These are phyloP conservation scores for Colletotrichum salicis DNA, from an alignment of 2,329 filamentous ascomycete genomes.

Conservation along the genomic window DNA sequence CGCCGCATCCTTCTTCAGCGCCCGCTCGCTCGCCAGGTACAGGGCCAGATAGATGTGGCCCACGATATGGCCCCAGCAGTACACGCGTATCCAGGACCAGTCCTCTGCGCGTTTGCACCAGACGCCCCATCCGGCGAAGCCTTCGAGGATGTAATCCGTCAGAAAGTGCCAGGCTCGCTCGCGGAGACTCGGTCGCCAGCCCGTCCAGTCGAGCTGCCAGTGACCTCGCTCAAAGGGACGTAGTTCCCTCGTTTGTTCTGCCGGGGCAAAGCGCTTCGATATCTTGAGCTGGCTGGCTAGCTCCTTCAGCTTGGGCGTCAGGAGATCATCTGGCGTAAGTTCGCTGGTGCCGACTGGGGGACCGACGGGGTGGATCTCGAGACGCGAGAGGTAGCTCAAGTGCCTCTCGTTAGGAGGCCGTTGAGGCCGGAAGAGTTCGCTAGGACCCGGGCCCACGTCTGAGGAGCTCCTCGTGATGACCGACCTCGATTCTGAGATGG, in stretches of 20 bases:
- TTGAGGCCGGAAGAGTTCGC: conserved; percentile 38
- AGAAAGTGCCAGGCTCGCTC: conserved; percentile 71
- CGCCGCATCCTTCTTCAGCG: conserved; percentile 66
- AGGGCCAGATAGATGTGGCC: conserved; percentile 80
- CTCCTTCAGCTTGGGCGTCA: conserved; percentile 65
- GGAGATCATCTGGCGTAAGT: conserved; percentile 59
- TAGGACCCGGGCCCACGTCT: conserved; percentile 41
- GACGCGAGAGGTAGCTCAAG: conserved; percentile 40
- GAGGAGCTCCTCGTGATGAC: conserved; percentile 46
- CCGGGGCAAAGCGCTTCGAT: conserved; percentile 63
- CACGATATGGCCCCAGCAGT: conserved; percentile 81
- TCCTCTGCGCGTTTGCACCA: conserved; percentile 61
- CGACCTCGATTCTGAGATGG: conserved; percentile 35
- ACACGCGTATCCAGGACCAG: conserved; percentile 69
- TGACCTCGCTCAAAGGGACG: conserved; percentile 77
- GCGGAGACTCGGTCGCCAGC: conserved; percentile 63
- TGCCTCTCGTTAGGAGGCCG: conserved; percentile 33
- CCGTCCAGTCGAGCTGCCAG: conserved; percentile 73
- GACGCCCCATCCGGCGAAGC: conserved; percentile 74
- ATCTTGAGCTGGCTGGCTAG: conserved; percentile 65
- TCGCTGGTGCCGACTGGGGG: conserved; percentile 59
- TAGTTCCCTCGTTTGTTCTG: conserved; percentile 51
- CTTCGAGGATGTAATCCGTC: conserved; percentile 66
- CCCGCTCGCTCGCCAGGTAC: conserved; percentile 75
- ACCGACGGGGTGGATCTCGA: conserved; percentile 65